Conservation (phyloP, 2,329 filamentous ascomycete genomes). For the Aschersonia sp. region DNA sequence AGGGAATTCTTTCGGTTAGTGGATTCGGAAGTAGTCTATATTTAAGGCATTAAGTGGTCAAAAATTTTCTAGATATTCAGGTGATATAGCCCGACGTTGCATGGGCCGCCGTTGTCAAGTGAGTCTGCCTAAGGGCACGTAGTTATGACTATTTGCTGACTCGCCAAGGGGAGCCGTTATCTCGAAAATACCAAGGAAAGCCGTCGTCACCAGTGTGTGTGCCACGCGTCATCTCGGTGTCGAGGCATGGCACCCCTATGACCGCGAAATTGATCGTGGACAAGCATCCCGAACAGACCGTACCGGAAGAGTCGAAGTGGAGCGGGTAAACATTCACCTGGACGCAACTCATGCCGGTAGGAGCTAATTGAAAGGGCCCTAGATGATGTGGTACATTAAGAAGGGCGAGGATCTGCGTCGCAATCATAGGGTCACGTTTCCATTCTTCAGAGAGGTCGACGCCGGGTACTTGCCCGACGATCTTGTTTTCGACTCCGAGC, state of each 20-base stretch:
- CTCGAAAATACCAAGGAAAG: not conserved
- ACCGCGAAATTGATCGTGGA: not conserved
- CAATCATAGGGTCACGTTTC: not conserved
- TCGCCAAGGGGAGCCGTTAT: not conserved
- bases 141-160: not conserved
- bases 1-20: slow-evolving; percentile 3
- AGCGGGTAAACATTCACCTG: not conserved
- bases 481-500: not conserved
- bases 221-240: slow-evolving; percentile 2
- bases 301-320: not conserved
- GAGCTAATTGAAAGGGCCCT: not conserved
- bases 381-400: slow-evolving; percentile 1
- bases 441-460: not conserved
- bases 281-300: not conserved
- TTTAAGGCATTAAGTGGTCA: not conserved
- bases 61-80: slow-evolving; percentile 1
- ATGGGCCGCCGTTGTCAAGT: slow-evolving; percentile 4
- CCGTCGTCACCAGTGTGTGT: not conserved
- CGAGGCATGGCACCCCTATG: accelerated
- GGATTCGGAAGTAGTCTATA: slow-evolving; percentile 3
- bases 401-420: not conserved
- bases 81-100: slow-evolving; percentile 2
- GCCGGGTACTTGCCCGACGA: not conserved
- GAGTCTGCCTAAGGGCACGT: not conserved
- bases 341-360: too few species aligned